phyloP scores from a whole-genome alignment of 208 protist species.

The Trypanosoma melophagium region DNA sequence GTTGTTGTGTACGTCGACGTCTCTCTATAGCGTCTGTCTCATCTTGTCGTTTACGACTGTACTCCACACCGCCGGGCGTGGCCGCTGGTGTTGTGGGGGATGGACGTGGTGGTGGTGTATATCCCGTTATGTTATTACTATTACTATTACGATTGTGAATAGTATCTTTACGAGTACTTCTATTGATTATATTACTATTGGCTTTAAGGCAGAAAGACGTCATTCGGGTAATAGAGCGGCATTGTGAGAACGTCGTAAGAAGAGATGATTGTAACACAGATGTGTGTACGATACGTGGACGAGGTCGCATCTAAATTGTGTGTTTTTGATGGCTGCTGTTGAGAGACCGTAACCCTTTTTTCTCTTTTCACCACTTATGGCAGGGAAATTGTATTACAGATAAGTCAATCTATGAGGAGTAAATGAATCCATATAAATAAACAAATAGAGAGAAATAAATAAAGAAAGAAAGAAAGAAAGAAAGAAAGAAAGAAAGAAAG shows the following conservation, averaged over 20 bases:
- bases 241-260: too few species aligned
- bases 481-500: slow-evolving; percentile 4
- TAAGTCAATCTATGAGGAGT: too few species aligned
- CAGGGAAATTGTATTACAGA: too few species aligned
- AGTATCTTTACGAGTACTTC: background rate
- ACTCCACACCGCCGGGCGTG: slow-evolving; percentile 78
- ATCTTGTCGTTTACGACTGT: slow-evolving; percentile 46
- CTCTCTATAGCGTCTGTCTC: slow-evolving; percentile 40
- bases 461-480: slow-evolving; percentile 12
- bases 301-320: background rate
- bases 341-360: too few species aligned
- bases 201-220: slow-evolving; percentile 3
- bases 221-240: too few species aligned
- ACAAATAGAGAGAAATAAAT: too few species aligned
- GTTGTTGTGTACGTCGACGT: slow-evolving; percentile 53
- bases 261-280: background rate
- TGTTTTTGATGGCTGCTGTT: too few species aligned
- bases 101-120: slow-evolving; percentile 38
- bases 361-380: too few species aligned
- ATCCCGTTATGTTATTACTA: slow-evolving; percentile 16
- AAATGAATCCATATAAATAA: too few species aligned
- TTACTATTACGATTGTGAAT: background rate
- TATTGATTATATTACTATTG: background rate
- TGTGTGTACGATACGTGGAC: slow-evolving; percentile 12
- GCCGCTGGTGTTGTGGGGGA: slow-evolving; percentile 60